A percentile compares a stretch with the other conserved stretches of the same genome.
These are phyloP conservation scores for Sarocladiaceae sp. DNA, from an alignment of 2,329 filamentous ascomycete species.

Conservation along the genomic window DNA sequence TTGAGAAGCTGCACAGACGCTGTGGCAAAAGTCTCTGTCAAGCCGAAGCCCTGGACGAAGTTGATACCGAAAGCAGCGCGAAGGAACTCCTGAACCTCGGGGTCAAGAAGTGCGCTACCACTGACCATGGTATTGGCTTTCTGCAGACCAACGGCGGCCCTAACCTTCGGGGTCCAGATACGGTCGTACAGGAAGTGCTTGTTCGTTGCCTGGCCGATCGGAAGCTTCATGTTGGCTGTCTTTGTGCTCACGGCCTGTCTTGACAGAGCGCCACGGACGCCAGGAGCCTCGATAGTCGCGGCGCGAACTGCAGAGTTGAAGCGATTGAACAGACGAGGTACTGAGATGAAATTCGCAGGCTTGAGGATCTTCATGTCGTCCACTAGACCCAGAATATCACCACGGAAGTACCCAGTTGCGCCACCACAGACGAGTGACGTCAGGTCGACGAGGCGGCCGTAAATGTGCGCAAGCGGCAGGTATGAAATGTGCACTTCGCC, in stretches of 20 bases:
- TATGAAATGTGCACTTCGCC: slow-evolving; percentile 75
- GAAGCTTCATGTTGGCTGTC: slow-evolving; percentile 69
- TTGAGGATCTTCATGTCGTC: slow-evolving; percentile 87
- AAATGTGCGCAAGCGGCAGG: slow-evolving; percentile 91
- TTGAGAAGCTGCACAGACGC: slow-evolving; percentile 63
- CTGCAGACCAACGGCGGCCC: slow-evolving; percentile 76
- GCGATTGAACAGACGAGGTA: slow-evolving; percentile 87
- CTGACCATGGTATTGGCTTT: slow-evolving; percentile 70
- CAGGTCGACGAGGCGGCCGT: slow-evolving; percentile 80
- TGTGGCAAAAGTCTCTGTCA: slow-evolving; percentile 89
- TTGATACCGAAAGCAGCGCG: slow-evolving; percentile 75
- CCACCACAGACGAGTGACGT: slow-evolving; percentile 66
- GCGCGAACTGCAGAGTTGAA: slow-evolving; percentile 81
- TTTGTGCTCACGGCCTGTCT: slow-evolving; percentile 77
- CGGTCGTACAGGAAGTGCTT: slow-evolving; percentile 75
- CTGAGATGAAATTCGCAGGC: slow-evolving; percentile 80
- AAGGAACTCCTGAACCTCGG: slow-evolving; percentile 82
- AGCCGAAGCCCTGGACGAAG: slow-evolving; percentile 84
- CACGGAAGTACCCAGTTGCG: slow-evolving; percentile 87
- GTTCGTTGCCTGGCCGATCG: slow-evolving; percentile 71
- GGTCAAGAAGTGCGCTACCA: slow-evolving; percentile 87
- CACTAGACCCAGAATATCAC: slow-evolving; percentile 78
- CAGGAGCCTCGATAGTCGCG: slow-evolving; percentile 72
- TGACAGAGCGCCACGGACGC: slow-evolving; percentile 76
- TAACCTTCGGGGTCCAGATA: slow-evolving; percentile 88